These are phyloP conservation scores for Lasiosphaeris hirsuta DNA, from an alignment of 495 filamentous ascomycete species.

Conservation along the genomic window DNA sequence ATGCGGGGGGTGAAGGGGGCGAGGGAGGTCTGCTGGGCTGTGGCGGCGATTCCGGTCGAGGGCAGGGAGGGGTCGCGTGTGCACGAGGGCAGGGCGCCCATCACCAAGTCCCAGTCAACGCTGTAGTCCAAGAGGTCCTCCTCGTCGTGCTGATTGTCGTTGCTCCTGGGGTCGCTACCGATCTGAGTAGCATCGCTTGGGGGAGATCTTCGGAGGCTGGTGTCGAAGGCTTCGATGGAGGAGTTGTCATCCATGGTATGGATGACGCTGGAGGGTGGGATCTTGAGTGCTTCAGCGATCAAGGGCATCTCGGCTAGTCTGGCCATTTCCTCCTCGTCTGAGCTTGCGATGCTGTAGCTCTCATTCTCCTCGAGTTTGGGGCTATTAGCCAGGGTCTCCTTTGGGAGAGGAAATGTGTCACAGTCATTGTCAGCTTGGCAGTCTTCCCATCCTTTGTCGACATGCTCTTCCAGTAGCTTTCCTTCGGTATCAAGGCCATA, in stretches of 20 bases:
- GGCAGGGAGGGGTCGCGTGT: neutral
- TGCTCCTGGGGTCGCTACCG: neutral
- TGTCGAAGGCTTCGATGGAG: slow-evolving; percentile 10
- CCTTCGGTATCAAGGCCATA: no score
- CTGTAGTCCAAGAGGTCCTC: slow-evolving; percentile 35
- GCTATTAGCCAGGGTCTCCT: neutral
- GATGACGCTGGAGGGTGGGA: slow-evolving; percentile 17
- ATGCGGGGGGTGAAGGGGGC: neutral
- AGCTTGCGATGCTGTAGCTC: slow-evolving; percentile 8
- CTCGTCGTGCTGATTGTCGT: neutral
- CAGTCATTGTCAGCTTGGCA: neutral
- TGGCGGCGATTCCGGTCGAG: neutral
- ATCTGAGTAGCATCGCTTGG: neutral
- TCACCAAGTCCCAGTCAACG: slow-evolving; percentile 36
- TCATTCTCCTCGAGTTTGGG: neutral
- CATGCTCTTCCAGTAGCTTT: no score
- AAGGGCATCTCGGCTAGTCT: slow-evolving; percentile 5
- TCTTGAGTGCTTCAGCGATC: neutral
- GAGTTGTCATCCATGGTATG: slow-evolving; percentile 1
- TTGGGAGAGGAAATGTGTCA: neutral
- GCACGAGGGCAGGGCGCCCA: slow-evolving; percentile 15
- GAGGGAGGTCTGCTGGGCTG: neutral
- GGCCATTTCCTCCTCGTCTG: slow-evolving; percentile 15
- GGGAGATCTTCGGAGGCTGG: slow-evolving; percentile 12
- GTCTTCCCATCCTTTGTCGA: no score